These are phyloP conservation scores for Fraxinus anomala DNA, from an alignment of 257 asterid genomes.

Conservation along the genomic window DNA sequence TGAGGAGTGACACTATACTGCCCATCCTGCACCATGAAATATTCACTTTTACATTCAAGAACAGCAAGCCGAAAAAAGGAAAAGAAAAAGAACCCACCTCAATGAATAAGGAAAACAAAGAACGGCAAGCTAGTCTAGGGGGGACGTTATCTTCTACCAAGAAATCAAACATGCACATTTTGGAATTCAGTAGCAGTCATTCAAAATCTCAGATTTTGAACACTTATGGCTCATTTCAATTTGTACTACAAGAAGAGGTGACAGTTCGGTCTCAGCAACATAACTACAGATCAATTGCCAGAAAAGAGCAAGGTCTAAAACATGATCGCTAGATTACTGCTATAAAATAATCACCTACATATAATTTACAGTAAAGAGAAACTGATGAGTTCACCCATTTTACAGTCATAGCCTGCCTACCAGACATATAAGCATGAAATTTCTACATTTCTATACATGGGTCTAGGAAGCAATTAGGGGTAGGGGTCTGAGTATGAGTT, in stretches of 20 bases:
- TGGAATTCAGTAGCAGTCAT: not conserved
- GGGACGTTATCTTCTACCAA: no score
- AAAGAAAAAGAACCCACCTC: not conserved
- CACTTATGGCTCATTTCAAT: not conserved
- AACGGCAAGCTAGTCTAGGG: not conserved
- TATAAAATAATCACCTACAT: not conserved
- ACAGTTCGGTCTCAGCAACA: not conserved
- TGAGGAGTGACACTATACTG: slow-evolving; percentile 62
- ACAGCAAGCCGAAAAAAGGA: not conserved
- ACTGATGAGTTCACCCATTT: not conserved
- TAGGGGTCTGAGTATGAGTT: not conserved
- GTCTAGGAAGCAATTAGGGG: not conserved
- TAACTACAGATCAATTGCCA: not conserved
- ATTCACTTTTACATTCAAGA: not conserved
- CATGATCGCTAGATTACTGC: not conserved
- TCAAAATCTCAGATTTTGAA: not conserved
- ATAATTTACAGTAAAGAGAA: not conserved
- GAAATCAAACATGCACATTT: no score
- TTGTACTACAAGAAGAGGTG: no score
- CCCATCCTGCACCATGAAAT: slow-evolving; percentile 59
- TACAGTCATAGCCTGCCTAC: not conserved
- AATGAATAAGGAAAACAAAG: slow-evolving; percentile 1
- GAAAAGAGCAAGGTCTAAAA: not conserved
- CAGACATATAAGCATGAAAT: not conserved
- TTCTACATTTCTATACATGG: not conserved